Percentiles rank a stretch among this genome's conserved stretches.
phyloP scores from a whole-genome alignment of 106 monocot species.

The Dendrobium huoshanense region DNA sequence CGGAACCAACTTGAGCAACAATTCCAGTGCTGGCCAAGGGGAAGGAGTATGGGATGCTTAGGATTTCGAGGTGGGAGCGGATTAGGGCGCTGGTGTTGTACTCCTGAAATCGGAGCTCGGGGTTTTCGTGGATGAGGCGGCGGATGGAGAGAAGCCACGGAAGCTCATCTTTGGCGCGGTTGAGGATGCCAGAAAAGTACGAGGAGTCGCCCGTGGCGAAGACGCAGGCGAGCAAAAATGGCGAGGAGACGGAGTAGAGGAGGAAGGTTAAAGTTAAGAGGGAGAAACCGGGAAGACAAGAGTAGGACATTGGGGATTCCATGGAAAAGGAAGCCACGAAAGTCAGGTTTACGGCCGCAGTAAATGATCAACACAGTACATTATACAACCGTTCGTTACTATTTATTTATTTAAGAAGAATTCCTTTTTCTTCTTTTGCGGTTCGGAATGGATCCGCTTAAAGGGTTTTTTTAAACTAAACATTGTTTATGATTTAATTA shows the following conservation, averaged over 20 bases:
- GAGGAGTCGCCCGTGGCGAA: neutral
- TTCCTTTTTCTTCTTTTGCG: no score
- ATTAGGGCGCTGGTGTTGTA: conserved; percentile 70
- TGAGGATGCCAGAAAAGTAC: conserved; percentile 36
- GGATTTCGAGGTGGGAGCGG: conserved; percentile 51
- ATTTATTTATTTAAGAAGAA: no score
- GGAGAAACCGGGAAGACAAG: neutral
- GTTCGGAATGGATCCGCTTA: no score
- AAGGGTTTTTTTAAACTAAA: no score
- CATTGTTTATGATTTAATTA: no score
- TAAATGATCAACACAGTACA: neutral
- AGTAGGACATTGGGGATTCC: no score
- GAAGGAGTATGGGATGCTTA: conserved; percentile 46
- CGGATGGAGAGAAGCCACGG: conserved; percentile 46
- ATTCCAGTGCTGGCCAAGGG: conserved; percentile 70
- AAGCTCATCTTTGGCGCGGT: conserved; percentile 31
- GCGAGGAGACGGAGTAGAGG: neutral
- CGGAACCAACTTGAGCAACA: conserved; percentile 61
- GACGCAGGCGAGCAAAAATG: neutral
- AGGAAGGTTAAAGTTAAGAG: neutral
- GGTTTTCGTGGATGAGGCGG: conserved; percentile 55
- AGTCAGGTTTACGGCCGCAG: neutral
- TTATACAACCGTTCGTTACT: no score
- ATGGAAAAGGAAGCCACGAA: neutral
- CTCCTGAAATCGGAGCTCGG: conserved; percentile 81